Evolutionary conservation across 805 yeast species (phyloP).

Genomic region (Sugiyamaella chiloensis): DNA sequence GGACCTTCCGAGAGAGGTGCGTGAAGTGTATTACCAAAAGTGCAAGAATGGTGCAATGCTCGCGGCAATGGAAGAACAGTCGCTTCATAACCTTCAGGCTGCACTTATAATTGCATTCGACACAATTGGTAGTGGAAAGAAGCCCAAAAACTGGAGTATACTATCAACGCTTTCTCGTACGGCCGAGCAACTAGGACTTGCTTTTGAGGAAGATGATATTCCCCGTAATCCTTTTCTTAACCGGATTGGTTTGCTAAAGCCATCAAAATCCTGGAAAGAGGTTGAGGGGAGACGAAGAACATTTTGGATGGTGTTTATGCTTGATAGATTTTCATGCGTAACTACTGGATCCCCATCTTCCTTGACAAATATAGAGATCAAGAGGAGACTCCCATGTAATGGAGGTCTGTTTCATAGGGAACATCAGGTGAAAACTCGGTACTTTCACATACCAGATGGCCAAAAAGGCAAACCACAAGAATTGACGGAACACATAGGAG

Average conservation of each 20-base stretch:
- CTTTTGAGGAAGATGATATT: constrained; percentile 18
- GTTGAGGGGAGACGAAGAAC: constrained; percentile 17
- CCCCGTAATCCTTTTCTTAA: constrained; percentile 12
- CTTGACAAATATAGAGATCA: constrained; percentile 12
- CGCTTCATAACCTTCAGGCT: constrained; percentile 20
- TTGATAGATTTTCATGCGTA: constrained; percentile 19
- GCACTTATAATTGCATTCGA: constrained; percentile 18
- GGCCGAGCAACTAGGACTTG: constrained; percentile 19
- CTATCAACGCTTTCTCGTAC: constrained; percentile 16
- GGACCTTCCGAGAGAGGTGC: constrained; percentile 4
- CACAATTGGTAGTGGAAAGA: constrained; percentile 18
- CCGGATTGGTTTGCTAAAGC: constrained; percentile 14
- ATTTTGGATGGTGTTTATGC: constrained; percentile 17
- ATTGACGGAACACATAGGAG: constrained; percentile 15
- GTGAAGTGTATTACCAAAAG: constrained; percentile 2
- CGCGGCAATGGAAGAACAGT: constrained; percentile 15
- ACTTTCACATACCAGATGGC: constrained; percentile 11
- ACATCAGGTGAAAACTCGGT: constrained; percentile 7
- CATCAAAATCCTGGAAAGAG: constrained; percentile 14
- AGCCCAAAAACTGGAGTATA: constrained; percentile 21
- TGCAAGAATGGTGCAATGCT: constrained; percentile 18
- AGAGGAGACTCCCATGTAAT: constrained; percentile 17
- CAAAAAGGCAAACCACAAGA: constrained; percentile 6
- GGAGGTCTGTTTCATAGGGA: constrained; percentile 10
- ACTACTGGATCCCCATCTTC: constrained; percentile 20